Evolutionary conservation across 768 basidiomycete species (phyloP), one percentile per base, ranked within the genome.

Genomic region (Vishniacozyma victoriae): DNA sequence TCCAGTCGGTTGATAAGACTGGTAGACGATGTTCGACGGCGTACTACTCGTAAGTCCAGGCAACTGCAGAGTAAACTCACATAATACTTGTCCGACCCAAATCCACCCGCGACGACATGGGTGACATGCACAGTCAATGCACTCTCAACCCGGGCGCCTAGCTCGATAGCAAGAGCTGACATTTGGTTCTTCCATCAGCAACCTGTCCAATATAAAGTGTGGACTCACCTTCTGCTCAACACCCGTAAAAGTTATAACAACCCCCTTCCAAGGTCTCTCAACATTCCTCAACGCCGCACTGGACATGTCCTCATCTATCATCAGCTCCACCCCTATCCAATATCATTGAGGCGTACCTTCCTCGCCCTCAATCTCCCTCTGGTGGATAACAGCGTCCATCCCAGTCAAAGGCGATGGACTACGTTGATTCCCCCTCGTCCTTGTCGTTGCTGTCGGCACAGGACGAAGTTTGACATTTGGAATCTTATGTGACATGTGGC

Each of bases 61-160:
- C 37, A 38, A 14, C 9, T 4, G 4, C 13, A 25, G 39, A 19
- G 49, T 22, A 4, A 37, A 69, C 78, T 50, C 47, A 86, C 90
- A 71, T 67, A 75, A 67, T 95, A 93, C 63, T 96, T 96, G 12
- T 84, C 79, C 18, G 88, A 82, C 3, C 86, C 86, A 60, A 86
- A 83, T n/a, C 76, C 77, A n/a, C 72, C 74, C 0, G 90, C 87
- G 35, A 96, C 76, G 18, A 96, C 78, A 75, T 93, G 90, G 0
- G 89, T 92, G n/a, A 87, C 84, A 38, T 76, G 76, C 64, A 88
- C 84, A 0, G 89, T 96, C 54, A 93, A 82, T 41, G 86, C 83
- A 25, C 73, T 78, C 14, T 80, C 77, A 36, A 79, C 76, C 3
- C 72, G 73, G 22, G 87, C 91, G 11, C 91, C 91, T 13, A 95